Conservation (phyloP, 768 basidiomycete genomes). For the Mycena sanguinolenta region DNA sequence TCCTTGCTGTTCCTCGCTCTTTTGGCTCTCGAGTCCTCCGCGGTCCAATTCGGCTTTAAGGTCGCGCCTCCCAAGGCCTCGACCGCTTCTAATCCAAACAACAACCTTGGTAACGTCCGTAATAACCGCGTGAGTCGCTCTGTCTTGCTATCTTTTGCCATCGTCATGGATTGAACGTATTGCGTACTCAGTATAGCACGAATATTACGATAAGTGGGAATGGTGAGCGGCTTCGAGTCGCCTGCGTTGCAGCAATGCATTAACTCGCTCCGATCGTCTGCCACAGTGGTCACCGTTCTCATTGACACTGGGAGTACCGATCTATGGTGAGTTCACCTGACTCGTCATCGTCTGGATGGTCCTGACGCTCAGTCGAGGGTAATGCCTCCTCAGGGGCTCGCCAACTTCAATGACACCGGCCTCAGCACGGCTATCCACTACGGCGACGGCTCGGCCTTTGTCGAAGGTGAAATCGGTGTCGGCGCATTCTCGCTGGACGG, state of each 20-base stretch:
- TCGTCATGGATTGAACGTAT: too few species aligned
- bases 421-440: conserved; percentile 30
- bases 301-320: conserved; percentile 37
- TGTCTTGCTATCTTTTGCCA: not conserved
- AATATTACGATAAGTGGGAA: conserved; percentile 35
- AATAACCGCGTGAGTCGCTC: conserved; percentile 33
- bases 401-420: conserved; percentile 27
- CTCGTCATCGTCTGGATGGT: not conserved
- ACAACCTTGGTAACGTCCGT: conserved; percentile 33
- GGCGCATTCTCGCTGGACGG: conserved; percentile 26
- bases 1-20: too few species aligned
- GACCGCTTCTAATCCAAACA: conserved; percentile 2
- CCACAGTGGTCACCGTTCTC: conserved; percentile 32
- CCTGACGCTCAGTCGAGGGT: conserved; percentile 22
- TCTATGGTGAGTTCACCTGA: conserved; percentile 19
- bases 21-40: too few species aligned
- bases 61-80: conserved; percentile 4
- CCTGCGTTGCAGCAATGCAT: too few species aligned
- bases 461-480: conserved; percentile 32
- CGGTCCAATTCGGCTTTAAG: too few species aligned
- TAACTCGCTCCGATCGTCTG: not conserved
- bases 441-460: conserved; percentile 31
- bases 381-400: conserved; percentile 32
- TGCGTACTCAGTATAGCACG: conserved; percentile 22
- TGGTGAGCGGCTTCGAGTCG: conserved; percentile 7